Conservation (phyloP, 495 filamentous ascomycete genomes). For the Penicillium pulvis region DNA sequence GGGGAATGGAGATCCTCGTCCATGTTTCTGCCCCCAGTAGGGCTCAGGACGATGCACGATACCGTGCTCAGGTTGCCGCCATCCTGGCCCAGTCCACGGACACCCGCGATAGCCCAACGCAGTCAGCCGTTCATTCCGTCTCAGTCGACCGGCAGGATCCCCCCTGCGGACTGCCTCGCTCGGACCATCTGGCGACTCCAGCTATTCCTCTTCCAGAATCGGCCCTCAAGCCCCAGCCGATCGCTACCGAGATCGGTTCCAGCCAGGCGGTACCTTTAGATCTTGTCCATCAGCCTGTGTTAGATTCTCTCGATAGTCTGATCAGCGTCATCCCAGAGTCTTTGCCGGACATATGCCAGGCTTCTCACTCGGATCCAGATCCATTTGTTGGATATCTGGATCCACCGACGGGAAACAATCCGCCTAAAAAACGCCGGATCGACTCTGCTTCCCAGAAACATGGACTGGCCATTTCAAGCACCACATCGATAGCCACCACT, state of each 20-base stretch:
- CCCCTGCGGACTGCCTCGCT: neutral
- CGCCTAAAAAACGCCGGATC: neutral
- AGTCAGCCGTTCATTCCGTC: constrained; percentile 4
- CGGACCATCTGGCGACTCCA: constrained; percentile 3
- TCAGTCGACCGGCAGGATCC: neutral
- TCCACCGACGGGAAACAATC: neutral
- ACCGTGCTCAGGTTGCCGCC: constrained; percentile 61
- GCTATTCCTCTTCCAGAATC: constrained; percentile 3
- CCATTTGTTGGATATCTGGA: neutral
- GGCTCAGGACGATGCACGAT: constrained; percentile 60
- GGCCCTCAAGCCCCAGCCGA: constrained; percentile 6
- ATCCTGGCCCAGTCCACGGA: constrained; percentile 53
- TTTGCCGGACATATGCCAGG: constrained; percentile 23
- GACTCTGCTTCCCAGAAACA: neutral
- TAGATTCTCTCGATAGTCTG: constrained; percentile 44
- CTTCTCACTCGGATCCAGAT: neutral
- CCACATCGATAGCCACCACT: neutral
- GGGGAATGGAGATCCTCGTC: constrained; percentile 60
- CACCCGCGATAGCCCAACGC: constrained; percentile 7
- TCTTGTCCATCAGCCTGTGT: constrained; percentile 1
- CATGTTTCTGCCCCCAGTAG: constrained; percentile 67
- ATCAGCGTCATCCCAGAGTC: constrained; percentile 53
- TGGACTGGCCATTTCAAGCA: neutral
- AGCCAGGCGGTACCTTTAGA: constrained; percentile 9
- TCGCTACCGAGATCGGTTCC: constrained; percentile 13